phyloP scores from a whole-genome alignment of 345 rosid genomes.

The Eucalyptus virginea region DNA sequence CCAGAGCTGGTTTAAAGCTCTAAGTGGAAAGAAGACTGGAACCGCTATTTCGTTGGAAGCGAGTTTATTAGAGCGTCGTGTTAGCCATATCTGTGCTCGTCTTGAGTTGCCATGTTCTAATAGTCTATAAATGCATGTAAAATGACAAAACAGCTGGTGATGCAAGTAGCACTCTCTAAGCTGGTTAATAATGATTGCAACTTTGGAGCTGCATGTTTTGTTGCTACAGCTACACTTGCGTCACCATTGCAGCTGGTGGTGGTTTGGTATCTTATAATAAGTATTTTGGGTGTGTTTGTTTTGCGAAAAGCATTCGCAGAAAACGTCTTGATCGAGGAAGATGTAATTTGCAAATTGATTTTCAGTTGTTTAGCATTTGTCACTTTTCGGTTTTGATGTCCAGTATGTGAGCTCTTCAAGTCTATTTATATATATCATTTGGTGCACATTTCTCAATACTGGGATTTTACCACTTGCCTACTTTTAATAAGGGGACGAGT shows the following conservation, averaged over 20 bases:
- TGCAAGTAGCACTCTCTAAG: neutral
- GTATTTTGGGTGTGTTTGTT: neutral
- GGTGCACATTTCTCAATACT: no score
- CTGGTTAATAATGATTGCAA: neutral
- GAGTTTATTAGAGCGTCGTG: neutral
- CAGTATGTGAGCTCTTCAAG: no score
- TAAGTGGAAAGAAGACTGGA: neutral
- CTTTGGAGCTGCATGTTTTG: neutral
- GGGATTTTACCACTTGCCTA: no score
- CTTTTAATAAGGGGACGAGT: no score
- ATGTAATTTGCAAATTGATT: no score
- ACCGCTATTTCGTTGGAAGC: neutral
- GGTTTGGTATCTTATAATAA: neutral
- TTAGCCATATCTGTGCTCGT: neutral
- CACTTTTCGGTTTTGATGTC: no score
- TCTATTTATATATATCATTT: no score
- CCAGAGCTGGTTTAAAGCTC: constrained; percentile 46
- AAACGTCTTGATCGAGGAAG: no score
- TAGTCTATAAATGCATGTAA: neutral
- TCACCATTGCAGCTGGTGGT: neutral
- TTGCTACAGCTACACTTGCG: neutral
- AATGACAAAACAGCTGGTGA: neutral
- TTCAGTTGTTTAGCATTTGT: no score
- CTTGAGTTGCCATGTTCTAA: neutral
- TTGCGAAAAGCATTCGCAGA: no score